Conservation (phyloP, 1,284 basidiomycete species). For the Puccinia brachypodii region DNA sequence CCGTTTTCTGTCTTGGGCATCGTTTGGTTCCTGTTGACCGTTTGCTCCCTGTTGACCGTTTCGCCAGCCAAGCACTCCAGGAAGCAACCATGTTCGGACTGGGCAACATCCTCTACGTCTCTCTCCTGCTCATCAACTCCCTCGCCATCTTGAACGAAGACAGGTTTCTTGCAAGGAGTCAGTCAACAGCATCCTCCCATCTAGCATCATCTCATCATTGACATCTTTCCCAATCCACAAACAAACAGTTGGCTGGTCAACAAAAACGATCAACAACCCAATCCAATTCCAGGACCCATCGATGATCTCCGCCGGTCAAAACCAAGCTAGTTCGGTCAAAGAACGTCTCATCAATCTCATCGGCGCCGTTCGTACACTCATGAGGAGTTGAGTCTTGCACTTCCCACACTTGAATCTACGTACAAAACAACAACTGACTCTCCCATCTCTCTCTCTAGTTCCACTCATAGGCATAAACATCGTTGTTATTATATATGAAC, state of each 20-base stretch:
- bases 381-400: slow-evolving; percentile 72
- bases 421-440: slow-evolving; percentile 17
- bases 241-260: slow-evolving; percentile 83
- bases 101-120: slow-evolving; percentile 59
- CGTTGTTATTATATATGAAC: slow-evolving; percentile 76
- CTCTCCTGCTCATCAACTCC: slow-evolving; percentile 81
- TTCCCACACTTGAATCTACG: not conserved
- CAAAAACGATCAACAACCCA: slow-evolving; percentile 55
- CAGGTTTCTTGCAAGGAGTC: slow-evolving; percentile 87
- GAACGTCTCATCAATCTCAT: slow-evolving; percentile 85
- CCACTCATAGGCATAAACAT: slow-evolving; percentile 81
- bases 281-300: slow-evolving; percentile 52
- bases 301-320: slow-evolving; percentile 60
- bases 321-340: slow-evolving; percentile 69
- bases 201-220: slow-evolving; percentile 41
- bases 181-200: slow-evolving; percentile 56
- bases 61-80: not conserved
- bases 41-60: not conserved
- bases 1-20: not conserved
- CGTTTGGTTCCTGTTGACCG: not conserved
- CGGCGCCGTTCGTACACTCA: slow-evolving; percentile 84
- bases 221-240: slow-evolving; percentile 47
- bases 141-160: slow-evolving; percentile 93
- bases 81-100: slow-evolving; percentile 49
- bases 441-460: slow-evolving; percentile 63